Evolutionary conservation across 306 rosid species (phyloP), one percentile per base, ranked within the genome.

Genomic region (Pyrus betulifolia): DNA sequence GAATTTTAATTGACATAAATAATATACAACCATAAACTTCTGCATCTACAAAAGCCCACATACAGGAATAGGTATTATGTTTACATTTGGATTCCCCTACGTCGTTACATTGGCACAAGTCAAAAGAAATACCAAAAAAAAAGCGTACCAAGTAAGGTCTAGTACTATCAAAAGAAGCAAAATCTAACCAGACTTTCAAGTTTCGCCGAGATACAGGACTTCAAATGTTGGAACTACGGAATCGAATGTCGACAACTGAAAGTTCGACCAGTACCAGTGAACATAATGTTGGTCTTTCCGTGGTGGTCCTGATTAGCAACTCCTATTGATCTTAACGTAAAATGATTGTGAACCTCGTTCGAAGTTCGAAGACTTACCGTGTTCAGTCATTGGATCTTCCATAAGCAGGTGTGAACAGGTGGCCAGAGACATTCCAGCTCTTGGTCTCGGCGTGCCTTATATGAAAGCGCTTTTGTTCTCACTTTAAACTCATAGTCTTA

Each of bases 341-440:
- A 65, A 1, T 7, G 71, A 72, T 42, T 31, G 44, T 57, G 72
- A 66, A 19, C 25, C 35, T 25, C 14, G 42, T 67, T 59, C 33
- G 30, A 52, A 54, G 55, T 40, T 28, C 7, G 12, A 51, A 35
- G 57, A 76, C 30, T 33, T 25, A 13, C 21, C 17, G 23, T 3
- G 15, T 44, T 61, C 76, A 45, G 49, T 54, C 74, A n/a, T 21
- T 31, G 12, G 73, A 45, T 46, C 76, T 79, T 77, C 79, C 78
- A 69, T 45, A 83, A 65, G 76, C 75, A 54, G 94, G 86, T 71
- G 78, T 83, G 87, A 92, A 94, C 67, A 92, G 90, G 84, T 90
- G 98, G 55, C 86, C 84, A 76, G 98, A 89, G 79, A 90, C 83
- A 80, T 84, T 77, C 98, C 97, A 94, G 60, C 96, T 89, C 90